phyloP scores from a whole-genome alignment of 345 rosid genomes.

The Pistacia atlantica region DNA sequence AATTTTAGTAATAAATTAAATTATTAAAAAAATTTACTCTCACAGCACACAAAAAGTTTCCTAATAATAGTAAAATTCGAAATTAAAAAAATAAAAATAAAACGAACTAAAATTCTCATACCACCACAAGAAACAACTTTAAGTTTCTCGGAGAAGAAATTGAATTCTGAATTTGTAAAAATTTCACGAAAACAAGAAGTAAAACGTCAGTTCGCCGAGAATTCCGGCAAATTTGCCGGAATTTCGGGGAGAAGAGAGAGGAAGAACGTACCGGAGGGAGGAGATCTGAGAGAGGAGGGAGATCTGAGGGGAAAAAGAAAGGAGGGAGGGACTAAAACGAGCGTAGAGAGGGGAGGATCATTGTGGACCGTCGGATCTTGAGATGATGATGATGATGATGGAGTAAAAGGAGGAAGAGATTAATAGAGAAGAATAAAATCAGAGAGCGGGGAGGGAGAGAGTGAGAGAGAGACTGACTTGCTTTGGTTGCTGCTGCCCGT shows the following conservation, averaged over 20 bases:
- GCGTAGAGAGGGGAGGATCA: slow-evolving; percentile 31
- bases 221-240: not conserved
- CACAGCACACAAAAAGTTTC: slow-evolving; percentile 6
- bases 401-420: slow-evolving; percentile 20
- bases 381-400: slow-evolving; percentile 36
- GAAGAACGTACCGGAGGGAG: slow-evolving; percentile 32
- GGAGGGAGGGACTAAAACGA: slow-evolving; percentile 46
- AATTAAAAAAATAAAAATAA: not conserved
- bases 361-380: slow-evolving; percentile 64
- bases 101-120: too few species aligned
- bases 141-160: slow-evolving; percentile 24
- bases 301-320: slow-evolving; percentile 47
- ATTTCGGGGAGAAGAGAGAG: not conserved
- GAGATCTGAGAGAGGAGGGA: slow-evolving; percentile 42
- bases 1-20: not conserved
- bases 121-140: slow-evolving; percentile 27
- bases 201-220: not conserved
- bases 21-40: not conserved
- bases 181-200: not conserved
- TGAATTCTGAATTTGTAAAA: not conserved
- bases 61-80: not conserved
- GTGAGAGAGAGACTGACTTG: slow-evolving; percentile 11
- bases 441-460: slow-evolving; percentile 18
- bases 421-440: slow-evolving; percentile 36
- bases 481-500: slow-evolving; percentile 36